Evolutionary conservation across 2,329 filamentous ascomycete genomes (phyloP), one percentile per base, ranked within the genome.

Genomic region (Stachybotrys chartarum): DNA sequence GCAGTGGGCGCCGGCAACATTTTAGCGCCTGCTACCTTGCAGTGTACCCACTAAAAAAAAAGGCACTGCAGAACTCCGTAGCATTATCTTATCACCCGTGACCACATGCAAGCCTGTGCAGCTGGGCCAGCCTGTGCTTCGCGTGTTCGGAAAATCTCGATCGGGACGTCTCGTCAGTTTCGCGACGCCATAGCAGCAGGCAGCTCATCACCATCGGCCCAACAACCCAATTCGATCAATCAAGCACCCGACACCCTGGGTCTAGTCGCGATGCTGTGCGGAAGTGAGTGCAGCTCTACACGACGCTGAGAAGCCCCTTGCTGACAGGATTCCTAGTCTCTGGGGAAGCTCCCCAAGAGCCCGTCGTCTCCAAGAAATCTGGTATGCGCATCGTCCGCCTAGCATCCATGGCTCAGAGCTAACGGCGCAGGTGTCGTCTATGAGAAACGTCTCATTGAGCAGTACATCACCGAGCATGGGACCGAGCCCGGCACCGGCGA

Each of bases 351-450:
- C 93, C 94, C 61, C 89, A 96, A 77, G 87, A 91, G 75, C 92
- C 94, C 55, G 93, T 97, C 63, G 90, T 91, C 68, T 99, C 94
- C 68, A 88, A 89, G 73, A 96, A 97, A 78, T 95, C 91, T 68
- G 92, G 90, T 91, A 78, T 66, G 85, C 77, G 51, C 35, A 50
- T 47, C 52, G 63, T 48, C 54, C 51, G 45, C 31, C 10, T 44
- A 24, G 24, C 24, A 24, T 24, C 24, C 24, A 24, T 24, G 24
- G 24, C 24, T 24, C 24, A 24, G 24, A 24, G 24, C 24, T 24
- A 24, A 24, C 24, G 24, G 32, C 30, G 31, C 68, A 90, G 90
- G 93, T 65, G 87, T 88, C 70, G 84, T 97, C 52, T 99, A 95
- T 73, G 94, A 99, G 75, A 96, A 91, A 76, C 88, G 93, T 52